Base-by-base conservation (phyloP, 192 early-diverging fungal genomes). In the Gaertneriomyces semiglobifer region DNA sequence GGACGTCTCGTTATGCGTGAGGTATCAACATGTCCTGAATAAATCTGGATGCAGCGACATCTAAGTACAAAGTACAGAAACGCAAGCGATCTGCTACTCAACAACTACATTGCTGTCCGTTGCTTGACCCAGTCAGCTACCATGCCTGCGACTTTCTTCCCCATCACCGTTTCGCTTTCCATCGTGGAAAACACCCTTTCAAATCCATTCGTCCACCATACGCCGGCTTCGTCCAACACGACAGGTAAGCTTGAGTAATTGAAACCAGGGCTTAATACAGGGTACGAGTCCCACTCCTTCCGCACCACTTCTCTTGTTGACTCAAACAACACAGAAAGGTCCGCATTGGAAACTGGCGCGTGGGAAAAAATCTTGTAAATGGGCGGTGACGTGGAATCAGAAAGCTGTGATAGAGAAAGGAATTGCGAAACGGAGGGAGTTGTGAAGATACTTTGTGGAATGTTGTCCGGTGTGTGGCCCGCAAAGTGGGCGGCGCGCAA, bases 351-450 rank as follows among this genome's bases (percentile, higher is more conserved):
- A 16, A 42, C 10, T 20, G 4, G 4, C 33, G 19, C 33, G 20
- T 9, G 66, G 14, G 66, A 68, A 45, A 68, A 68, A 2, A 68
- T 60, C 50, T 68, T 68, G 66, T 41, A 57, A 9, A 51, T 57
- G 41, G 38, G 25, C 18, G 12, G 48, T 50, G 11, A 38, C 2
- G 38, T 57, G 39, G 20, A 14, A 39, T 57, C 6, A 5, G 55
- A 38, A 33, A 33, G 38, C 19, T 14, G 16, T 57, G 6, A 33
- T 12, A 57, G 38, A 47, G 59, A 40, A 6, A 44, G 20, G 7
- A 68, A 33, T 10, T 33, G 39, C 2, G 58, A 60, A 38, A 68
- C 38, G 44, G 66, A 68, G 16, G 54, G 40, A 18, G 5, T 9
- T 6, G 66, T 68, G 11, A 68, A 44, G 48, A 68, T 60, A 7